Percentiles rank a stretch among this genome's conserved stretches.
phyloP scores from a whole-genome alignment of 2,329 filamentous ascomycete genomes.

The Colletotrichum melonis region DNA sequence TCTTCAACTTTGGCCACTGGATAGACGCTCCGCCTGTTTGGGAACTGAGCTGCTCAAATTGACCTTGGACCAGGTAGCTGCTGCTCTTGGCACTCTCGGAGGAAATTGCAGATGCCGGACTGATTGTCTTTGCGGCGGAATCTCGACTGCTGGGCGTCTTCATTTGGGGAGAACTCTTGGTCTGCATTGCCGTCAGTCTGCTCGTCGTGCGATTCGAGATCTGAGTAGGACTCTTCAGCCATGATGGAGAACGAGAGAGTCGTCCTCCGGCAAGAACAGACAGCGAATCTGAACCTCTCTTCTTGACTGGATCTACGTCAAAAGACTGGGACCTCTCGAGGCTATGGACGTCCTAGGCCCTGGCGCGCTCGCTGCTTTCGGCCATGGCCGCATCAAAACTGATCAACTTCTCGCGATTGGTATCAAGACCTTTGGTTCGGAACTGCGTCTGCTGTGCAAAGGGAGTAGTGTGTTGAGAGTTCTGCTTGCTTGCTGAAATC shows the following conservation, averaged over 20 bases:
- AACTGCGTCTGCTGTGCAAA: background rate
- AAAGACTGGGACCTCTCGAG: slow-evolving; percentile 20
- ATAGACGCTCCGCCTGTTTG: background rate
- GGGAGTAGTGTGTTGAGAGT: background rate
- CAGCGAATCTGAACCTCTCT: background rate
- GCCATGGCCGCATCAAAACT: slow-evolving; percentile 14
- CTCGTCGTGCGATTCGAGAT: background rate
- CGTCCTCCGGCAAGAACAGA: background rate
- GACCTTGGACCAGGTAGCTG: background rate
- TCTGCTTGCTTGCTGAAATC: background rate
- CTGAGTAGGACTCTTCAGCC: background rate
- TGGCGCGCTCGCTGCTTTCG: background rate
- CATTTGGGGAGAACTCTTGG: slow-evolving; percentile 7
- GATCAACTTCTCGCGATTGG: background rate
- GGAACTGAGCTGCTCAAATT: background rate
- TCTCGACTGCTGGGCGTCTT: background rate
- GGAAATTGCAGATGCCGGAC: background rate
- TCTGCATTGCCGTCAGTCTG: background rate
- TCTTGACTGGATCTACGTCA: slow-evolving; percentile 27
- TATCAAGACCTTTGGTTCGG: background rate
- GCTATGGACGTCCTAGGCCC: background rate
- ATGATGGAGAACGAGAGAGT: slow-evolving; percentile 15
- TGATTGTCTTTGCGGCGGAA: background rate
- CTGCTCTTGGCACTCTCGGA: background rate
- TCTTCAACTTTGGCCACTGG: slow-evolving; percentile 33